Evolutionary conservation across 345 rosid genomes (phyloP).

Genomic region (Anastatica hierochuntica): DNA sequence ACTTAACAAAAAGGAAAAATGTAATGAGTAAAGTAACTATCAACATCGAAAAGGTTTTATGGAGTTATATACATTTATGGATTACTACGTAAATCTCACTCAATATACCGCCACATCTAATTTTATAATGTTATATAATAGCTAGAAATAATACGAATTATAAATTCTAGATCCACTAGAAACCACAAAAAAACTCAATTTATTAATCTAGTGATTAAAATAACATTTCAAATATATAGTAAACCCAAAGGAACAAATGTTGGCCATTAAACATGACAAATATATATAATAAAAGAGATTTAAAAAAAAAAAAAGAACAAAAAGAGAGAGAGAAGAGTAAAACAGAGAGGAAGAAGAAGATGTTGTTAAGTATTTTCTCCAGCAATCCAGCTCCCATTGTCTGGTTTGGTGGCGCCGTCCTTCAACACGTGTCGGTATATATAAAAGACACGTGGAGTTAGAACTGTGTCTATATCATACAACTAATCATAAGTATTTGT

Average conservation of each 20-base stretch:
- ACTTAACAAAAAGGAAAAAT: too few relatives aligned
- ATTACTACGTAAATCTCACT: conserved; percentile 28
- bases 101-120: conserved; percentile 6
- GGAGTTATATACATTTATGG: conserved; percentile 16
- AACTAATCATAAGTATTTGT: conserved; percentile 36
- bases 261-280: conserved; percentile 17
- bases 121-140: conserved; percentile 9
- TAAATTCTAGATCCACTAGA: conserved; percentile 9
- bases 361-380: conserved; percentile 25
- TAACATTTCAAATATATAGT: neutral
- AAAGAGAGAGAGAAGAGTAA: conserved; percentile 1
- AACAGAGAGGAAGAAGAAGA: neutral
- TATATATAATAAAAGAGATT: neutral
- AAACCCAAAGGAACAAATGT: conserved; percentile 14
- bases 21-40: neutral
- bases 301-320: too few relatives aligned
- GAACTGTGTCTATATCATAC: conserved; percentile 31
- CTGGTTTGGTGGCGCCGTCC: conserved; percentile 87
- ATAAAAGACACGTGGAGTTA: conserved; percentile 30
- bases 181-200: neutral
- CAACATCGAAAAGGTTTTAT: conserved; percentile 18
- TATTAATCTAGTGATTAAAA: too few relatives aligned
- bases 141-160: neutral
- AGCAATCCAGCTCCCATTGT: conserved; percentile 43
- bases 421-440: conserved; percentile 24